phyloP scores from a whole-genome alignment of 1,139 yeast genomes.

The Candida neerlandica region DNA sequence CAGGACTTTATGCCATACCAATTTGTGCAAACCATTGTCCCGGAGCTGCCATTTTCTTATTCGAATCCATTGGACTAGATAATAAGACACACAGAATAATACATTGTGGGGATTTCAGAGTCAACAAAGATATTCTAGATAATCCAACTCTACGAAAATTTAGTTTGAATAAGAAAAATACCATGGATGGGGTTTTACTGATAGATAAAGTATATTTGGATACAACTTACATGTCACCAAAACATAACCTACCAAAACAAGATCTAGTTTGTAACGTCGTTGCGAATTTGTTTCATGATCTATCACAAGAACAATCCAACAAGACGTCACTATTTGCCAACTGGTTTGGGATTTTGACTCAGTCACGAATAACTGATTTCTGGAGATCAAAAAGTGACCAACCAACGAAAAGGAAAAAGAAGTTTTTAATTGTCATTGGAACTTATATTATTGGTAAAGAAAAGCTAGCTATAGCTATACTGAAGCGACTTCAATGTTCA shows the following conservation, averaged over 20 bases:
- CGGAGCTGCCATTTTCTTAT: constrained; percentile 82
- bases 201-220: constrained; percentile 72
- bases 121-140: constrained; percentile 48
- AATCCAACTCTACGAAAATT: constrained; percentile 35
- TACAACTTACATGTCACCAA: constrained; percentile 83
- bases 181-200: constrained; percentile 1
- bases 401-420: constrained; percentile 28
- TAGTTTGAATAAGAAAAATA: constrained; percentile 25
- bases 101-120: constrained; percentile 95
- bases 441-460: constrained; percentile 94
- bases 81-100: constrained; percentile 41
- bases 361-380: constrained; percentile 51
- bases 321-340: constrained; percentile 30
- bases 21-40: constrained; percentile 96
- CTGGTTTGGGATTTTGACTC: constrained; percentile 43
- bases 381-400: constrained; percentile 12
- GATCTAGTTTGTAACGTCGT: constrained; percentile 62
- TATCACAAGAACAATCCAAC: constrained; percentile 30
- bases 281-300: constrained; percentile 52
- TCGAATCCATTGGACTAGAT: constrained; percentile 50
- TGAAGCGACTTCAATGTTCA: constrained; percentile 53
- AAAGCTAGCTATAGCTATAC: constrained; percentile 70
- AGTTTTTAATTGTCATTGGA: constrained; percentile 73
- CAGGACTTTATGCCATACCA: constrained; percentile 60
- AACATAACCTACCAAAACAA: constrained; percentile 78